Evolutionary conservation across 2,329 filamentous ascomycete species (phyloP), one percentile per base, ranked within the genome.

Genomic region (Sphaerulina populicola): DNA sequence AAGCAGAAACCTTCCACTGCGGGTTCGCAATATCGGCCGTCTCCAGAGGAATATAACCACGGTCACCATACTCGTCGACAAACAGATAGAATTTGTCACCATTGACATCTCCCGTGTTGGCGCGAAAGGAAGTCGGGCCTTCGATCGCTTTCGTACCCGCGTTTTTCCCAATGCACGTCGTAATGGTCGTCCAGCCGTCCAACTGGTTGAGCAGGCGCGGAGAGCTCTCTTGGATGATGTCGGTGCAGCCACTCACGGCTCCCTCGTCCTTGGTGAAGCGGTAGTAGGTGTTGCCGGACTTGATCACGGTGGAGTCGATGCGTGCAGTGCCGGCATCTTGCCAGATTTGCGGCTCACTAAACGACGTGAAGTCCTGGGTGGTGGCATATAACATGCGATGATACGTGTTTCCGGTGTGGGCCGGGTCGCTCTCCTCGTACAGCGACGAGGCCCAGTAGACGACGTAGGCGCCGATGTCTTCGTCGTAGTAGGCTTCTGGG

Each of bases 331-430:
- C 72, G 2, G 71, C 72, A 44, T 79, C 76, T 48, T 78, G 75
- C 57, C 76, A 77, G 6, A 75, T 76, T 54, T 74, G 62, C 0
- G 78, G 75, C 1, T 71, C 35, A 14, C 68, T 71, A 60, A 80
- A 80, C 1, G 72, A 77, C 42, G 68, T 66, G 58, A 80, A 81
- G 65, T 80, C 77, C 43, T 64, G 67, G 1, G 78, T 80, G 63
- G 79, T 72, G 15, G 77, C 74, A 59, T 77, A 78, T 75, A 79
- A 59, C 75, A 79, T 78, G 39, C 75, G 72, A 52, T 78, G 73
- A 44, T 78, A 73, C 0, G 75, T 69, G 2, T 61, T 62, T 15
- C 77, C 77, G 0, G 70, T 76, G 58, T 80, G 78, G 0, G 62
- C 51, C 0, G 72, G 59, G 51, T 80, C 78, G 4, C 69, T 71